Evolutionary conservation across 2,329 filamentous ascomycete genomes (phyloP).

Genomic region (Neoascochyta sp.): DNA sequence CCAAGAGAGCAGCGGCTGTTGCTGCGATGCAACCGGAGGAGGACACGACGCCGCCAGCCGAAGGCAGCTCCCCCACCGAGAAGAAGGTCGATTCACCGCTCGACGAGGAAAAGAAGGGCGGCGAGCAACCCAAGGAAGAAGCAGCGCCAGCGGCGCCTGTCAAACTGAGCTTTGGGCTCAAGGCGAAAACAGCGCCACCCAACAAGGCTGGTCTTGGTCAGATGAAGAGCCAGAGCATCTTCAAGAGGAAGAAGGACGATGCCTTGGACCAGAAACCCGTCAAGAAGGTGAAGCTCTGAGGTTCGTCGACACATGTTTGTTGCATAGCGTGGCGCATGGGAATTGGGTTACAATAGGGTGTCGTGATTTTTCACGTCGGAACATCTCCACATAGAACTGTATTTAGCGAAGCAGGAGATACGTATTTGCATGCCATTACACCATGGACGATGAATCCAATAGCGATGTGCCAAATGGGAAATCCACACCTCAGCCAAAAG

Average conservation of each 20-base stretch:
- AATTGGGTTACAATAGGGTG: background rate
- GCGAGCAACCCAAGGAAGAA: conserved; percentile 38
- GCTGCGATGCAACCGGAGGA: conserved; percentile 34
- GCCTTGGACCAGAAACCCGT: conserved; percentile 22
- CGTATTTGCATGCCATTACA: too few species aligned
- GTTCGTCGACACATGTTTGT: background rate
- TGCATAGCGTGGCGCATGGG: conserved; percentile 22
- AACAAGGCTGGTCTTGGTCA: conserved; percentile 27
- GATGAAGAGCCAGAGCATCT: conserved; percentile 38
- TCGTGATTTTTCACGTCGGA: too few species aligned
- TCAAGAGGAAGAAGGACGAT: conserved; percentile 35
- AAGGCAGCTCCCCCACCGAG: conserved; percentile 26
- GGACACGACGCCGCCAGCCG: conserved; percentile 26
- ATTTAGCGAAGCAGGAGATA: too few species aligned
- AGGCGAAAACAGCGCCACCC: conserved; percentile 24
- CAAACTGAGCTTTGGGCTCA: conserved; percentile 34
- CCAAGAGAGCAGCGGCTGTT: conserved; percentile 46
- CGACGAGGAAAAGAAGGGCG: conserved; percentile 68
- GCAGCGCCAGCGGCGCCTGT: conserved; percentile 24
- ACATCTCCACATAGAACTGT: too few species aligned
- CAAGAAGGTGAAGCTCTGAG: conserved; percentile 36
- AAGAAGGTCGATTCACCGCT: conserved; percentile 51
- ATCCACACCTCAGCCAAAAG: too few species aligned
- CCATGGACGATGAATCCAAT: too few species aligned
- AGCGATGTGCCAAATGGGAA: too few species aligned